These are phyloP conservation scores for Cylindricascospora bacillispora DNA, from an alignment of 1,139 yeast species.

Conservation along the genomic window DNA sequence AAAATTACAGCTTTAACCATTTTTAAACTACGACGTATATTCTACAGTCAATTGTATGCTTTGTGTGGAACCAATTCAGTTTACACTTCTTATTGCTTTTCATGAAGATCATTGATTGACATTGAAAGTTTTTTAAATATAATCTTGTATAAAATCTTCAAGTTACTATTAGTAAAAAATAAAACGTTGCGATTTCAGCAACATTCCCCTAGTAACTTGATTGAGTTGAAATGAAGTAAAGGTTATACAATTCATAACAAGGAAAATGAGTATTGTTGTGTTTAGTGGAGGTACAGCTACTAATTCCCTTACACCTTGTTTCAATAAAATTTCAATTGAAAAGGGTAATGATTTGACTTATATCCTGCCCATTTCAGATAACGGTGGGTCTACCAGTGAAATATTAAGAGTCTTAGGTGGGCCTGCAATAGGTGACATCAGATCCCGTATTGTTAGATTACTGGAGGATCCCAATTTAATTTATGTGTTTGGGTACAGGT, in stretches of 20 bases:
- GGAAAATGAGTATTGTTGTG: conserved; percentile 32
- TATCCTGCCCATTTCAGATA: conserved; percentile 76
- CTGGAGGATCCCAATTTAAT: conserved; percentile 34
- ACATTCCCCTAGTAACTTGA: too few species aligned
- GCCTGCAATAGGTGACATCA: conserved; percentile 86
- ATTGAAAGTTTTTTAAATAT: too few species aligned
- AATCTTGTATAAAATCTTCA: too few species aligned
- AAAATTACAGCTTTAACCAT: conserved; percentile 62
- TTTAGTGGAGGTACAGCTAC: conserved; percentile 73
- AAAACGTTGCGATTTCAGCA: too few species aligned
- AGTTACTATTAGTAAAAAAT: too few species aligned
- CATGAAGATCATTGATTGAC: too few species aligned
- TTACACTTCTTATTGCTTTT: too few species aligned
- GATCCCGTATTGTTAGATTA: conserved; percentile 69
- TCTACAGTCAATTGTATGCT: too few species aligned
- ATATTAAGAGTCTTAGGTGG: conserved; percentile 84
- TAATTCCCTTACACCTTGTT: conserved; percentile 47
- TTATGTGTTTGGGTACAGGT: conserved; percentile 45
- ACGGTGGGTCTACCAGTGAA: conserved; percentile 93
- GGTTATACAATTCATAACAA: too few species aligned
- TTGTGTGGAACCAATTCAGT: too few species aligned
- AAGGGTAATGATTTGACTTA: conserved; percentile 34
- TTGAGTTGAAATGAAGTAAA: too few species aligned
- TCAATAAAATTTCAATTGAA: conserved; percentile 31
- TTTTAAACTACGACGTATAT: too few species aligned